Evolutionary conservation across 1,284 basidiomycete genomes (phyloP).

Genomic region (Bjerkandera adusta): DNA sequence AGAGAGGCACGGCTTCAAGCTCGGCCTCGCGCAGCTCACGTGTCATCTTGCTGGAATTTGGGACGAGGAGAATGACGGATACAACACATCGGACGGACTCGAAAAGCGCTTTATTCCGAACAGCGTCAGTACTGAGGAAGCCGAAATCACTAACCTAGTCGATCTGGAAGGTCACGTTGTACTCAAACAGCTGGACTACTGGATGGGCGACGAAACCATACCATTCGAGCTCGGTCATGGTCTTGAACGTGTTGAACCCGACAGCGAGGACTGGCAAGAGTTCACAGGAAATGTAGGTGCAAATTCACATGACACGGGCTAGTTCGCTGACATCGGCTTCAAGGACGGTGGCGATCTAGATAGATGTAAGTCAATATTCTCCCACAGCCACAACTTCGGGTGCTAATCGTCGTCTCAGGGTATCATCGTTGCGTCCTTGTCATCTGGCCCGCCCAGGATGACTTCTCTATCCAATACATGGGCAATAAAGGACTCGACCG

Average conservation of each 20-base stretch:
- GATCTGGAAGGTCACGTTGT: neutral
- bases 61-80: slow-evolving; percentile 23
- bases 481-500: slow-evolving; percentile 21
- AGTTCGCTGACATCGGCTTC: neutral
- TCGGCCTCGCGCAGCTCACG: slow-evolving; percentile 37
- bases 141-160: neutral
- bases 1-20: slow-evolving; percentile 18
- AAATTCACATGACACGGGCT: too few species aligned
- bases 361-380: too few species aligned
- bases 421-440: slow-evolving; percentile 2
- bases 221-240: slow-evolving; percentile 27
- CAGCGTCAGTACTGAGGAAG: slow-evolving; percentile 4
- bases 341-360: neutral
- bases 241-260: slow-evolving; percentile 33
- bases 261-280: slow-evolving; percentile 39
- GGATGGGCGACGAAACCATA: slow-evolving; percentile 22
- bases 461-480: slow-evolving; percentile 19
- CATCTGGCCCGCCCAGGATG: slow-evolving; percentile 4
- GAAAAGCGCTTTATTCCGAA: slow-evolving; percentile 34
- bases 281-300: slow-evolving; percentile 43
- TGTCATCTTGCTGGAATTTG: slow-evolving; percentile 32
- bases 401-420: neutral
- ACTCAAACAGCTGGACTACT: neutral
- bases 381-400: slow-evolving; percentile 31
- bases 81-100: neutral